Evolutionary conservation across 2,329 filamentous ascomycete species (phyloP).

Genomic region (Parastagonospora nodorum): DNA sequence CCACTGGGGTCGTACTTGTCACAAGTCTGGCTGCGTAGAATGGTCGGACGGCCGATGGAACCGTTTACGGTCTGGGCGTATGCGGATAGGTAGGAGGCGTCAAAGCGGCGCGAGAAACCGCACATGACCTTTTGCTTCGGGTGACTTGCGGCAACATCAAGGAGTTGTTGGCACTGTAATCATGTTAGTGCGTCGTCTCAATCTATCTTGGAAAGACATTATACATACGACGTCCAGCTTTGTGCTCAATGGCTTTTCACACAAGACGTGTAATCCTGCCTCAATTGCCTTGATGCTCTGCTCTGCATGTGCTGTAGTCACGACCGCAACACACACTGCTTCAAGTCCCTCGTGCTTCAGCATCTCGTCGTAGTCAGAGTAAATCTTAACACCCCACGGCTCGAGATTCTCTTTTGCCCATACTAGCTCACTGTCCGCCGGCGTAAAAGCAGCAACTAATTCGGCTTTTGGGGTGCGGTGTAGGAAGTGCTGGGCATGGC

Average conservation of each 20-base stretch:
- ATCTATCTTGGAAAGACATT: not conserved
- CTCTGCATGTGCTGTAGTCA: conserved; percentile 61
- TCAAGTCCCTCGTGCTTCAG: conserved; percentile 60
- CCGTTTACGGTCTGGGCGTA: conserved; percentile 58
- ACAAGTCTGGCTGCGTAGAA: conserved; percentile 70
- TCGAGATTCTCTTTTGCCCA: conserved; percentile 59
- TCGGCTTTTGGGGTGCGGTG: conserved; percentile 53
- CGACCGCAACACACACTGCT: conserved; percentile 61
- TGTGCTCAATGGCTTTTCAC: conserved; percentile 65
- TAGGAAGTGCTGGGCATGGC: conserved; percentile 55
- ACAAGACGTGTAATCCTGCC: conserved; percentile 61
- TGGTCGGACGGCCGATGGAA: conserved; percentile 62
- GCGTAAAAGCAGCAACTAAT: conserved; percentile 55
- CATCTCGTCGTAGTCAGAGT: conserved; percentile 62
- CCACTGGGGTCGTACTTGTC: conserved; percentile 68
- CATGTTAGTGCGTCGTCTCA: not conserved
- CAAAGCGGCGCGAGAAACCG: conserved; percentile 70
- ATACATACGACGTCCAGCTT: conserved; percentile 61
- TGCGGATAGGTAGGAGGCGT: conserved; percentile 67
- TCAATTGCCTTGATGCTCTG: conserved; percentile 63
- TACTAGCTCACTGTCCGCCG: conserved; percentile 47
- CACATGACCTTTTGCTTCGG: conserved; percentile 70
- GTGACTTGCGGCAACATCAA: conserved; percentile 60
- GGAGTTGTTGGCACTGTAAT: conserved; percentile 62
- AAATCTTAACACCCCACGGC: conserved; percentile 58